Base-by-base conservation (phyloP, 2,329 filamentous ascomycete species). In the Colletotrichum godetiae region DNA sequence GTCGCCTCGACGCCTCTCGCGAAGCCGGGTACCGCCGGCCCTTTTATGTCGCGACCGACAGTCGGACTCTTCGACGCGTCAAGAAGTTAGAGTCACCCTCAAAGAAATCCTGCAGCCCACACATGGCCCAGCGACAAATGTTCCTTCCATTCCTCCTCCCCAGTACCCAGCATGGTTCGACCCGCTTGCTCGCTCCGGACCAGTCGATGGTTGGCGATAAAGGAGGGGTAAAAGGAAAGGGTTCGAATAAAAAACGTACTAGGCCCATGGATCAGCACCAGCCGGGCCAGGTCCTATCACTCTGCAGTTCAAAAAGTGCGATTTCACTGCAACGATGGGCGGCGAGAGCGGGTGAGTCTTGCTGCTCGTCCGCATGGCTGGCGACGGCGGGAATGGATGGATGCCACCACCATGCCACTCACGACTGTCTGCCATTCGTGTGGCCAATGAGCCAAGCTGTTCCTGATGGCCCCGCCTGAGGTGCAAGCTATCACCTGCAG, bases 161-260 rank as follows among this genome's bases (percentile, higher is more conserved):
- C 56, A 70, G 6, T 29, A 7, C 55, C 55, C 10, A 55, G 22
- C 42, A 19, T 13, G 35, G n/a, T 35, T 49, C 8, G 67, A 70
- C 71, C 71, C 67, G 61, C 71, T 49, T 37, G 33, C 31, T 56
- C n/a, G 60, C 71, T 61, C 61, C 35, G 61, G 33, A 13, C 71
- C 67, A 71, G 67, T 73, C 67, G 49, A 62, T 31, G 67, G 27
- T 31, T 65, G 46, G 67, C 67, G 71, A 73, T 73, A 73, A 73
- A 73, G 67, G 67, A 70, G 71, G 71, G 67, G 67, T 56, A 65
- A 33, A 10, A 10, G 15, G 27, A 33, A 19, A 49, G 42, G 42
- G 19, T 22, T 22, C 19, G n/a, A 49, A 49, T n/a, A n/a, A 49
- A 35, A 49, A 49, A 49, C 19, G 12, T n/a, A 69, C 70, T 49